A percentile compares a stretch with the other conserved stretches of the same genome.
Evolutionary conservation across 2,329 filamentous ascomycete genomes (phyloP).

Genomic region (Microthyrium microscopicum): DNA sequence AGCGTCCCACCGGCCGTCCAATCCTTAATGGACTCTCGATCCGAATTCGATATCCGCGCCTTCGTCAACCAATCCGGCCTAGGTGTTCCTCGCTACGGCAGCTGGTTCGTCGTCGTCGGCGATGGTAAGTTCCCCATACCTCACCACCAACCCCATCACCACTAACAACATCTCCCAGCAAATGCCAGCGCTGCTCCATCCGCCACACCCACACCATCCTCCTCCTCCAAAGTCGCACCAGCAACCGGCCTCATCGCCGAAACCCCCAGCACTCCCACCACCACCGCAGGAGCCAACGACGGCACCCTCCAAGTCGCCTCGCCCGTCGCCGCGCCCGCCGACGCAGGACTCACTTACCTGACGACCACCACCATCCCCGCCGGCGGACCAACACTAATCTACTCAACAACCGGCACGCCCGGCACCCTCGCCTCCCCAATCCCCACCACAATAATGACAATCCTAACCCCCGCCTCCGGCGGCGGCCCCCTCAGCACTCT

Average conservation of each 20-base stretch:
- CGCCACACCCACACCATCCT: background rate
- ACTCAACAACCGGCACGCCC: conserved; percentile 3
- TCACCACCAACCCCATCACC: conserved; percentile 1
- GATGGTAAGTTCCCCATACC: too few species aligned
- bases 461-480: too few species aligned
- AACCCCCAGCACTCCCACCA: background rate
- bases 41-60: conserved; percentile 2
- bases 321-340: background rate
- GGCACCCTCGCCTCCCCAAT: too few species aligned
- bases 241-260: background rate
- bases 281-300: background rate
- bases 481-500: too few species aligned
- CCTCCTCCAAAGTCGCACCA: background rate
- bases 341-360: background rate
- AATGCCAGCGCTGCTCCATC: background rate
- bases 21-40: conserved; percentile 1
- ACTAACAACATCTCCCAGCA: background rate
- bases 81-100: conserved; percentile 3
- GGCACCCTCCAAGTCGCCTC: background rate
- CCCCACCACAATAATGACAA: too few species aligned
- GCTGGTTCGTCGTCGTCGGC: conserved; percentile 1
- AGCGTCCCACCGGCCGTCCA: background rate
- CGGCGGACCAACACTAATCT: conserved; percentile 3
- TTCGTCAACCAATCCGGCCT: conserved; percentile 4
- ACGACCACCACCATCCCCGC: conserved; percentile 3